Evolutionary conservation across 192 early-diverging fungal genomes (phyloP), one percentile per base, ranked within the genome.

Genomic region (Backusella parvicylindrica): DNA sequence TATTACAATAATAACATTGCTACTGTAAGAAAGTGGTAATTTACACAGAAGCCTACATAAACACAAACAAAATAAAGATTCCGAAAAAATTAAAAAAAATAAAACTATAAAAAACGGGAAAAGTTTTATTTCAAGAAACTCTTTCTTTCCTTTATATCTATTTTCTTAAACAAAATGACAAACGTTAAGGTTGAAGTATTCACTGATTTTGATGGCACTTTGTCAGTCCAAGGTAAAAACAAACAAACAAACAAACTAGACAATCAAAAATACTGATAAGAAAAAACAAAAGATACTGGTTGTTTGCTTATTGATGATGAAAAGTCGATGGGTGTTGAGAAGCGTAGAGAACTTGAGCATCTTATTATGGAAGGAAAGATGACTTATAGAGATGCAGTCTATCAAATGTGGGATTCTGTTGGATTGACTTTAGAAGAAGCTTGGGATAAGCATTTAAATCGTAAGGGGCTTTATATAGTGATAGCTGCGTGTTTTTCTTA

Each of bases 121-220:
- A 53, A 53, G 50, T 56, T 56, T 56, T 56, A 12, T 41, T 41
- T 69, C 18, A 47, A n/a, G 43, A 47, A 15, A 1, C 18, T 16
- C 18, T 69, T 31, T 43, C 21, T 43, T n/a, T 28, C 16, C 15
- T 66, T 66, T 66, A n/a, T n/a, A n/a, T 36, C 33, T 40, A 16
- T 7, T 26, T 64, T 71, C 33, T 64, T 53, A 26, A 4, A 49
- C 23, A 26, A 28, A 60, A 60, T 60, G 53, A 38, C 50, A 15
- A 40, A 71, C 31, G 71, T 81, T 2, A 72, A 83, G 33, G 82
- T 87, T 66, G 77, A 85, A 80, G 84, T 87, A 41, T 87, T 84
- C 37, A 83, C 86, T 38, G 86, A 87, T 64, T 87, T 87, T 73
- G 86, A 87, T 71, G 86, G 86, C 30, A 87, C 86, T 23, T 79